Base-by-base conservation (phyloP, 495 filamentous ascomycete species). In the Podospora fimiseda region DNA sequence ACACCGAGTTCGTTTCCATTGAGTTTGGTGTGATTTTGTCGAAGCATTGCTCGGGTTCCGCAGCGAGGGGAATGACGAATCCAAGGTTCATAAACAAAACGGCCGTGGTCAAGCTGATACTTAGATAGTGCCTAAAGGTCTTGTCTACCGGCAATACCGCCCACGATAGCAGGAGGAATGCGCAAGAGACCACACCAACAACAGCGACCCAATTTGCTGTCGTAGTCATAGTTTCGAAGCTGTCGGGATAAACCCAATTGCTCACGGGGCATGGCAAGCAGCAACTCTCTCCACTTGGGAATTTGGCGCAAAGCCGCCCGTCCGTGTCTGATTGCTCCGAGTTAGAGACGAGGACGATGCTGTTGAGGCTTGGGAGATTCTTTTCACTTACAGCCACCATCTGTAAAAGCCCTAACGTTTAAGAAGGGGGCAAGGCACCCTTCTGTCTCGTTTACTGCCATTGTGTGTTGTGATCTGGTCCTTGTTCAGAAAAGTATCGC, bases 11-110 rank as follows among this genome's bases (percentile, higher is more conserved):
- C 9, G 84, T 84, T 60, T 86, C 80, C 90, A 96, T 96, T 59
- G 91, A 88, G 61, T 96, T 86, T 0, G 93, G 94, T 2, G 93
- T 98, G 61, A 98, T 96, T 24, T 75, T 73, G 59, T 98, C 88
- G 60, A 81, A 87, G 62, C 93, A 98, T 76, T 95, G 82, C 2
- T 87, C 67, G 15, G 91, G 87, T 60, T 86, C 80, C 7, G 83
- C 79, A 4, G 82, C 90, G 36, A 97, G 80, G 8, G 93, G 94
- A 37, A 98, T 85, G 54, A 96, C 88, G 66, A 98, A 95, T 3
- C 87, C 92, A 47, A 90, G 69, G 87, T 88, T 81, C 78, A 96
- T 85, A 48, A 89, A 75, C 45, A 85, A 73, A 30, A 88, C 79
- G 6, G 80, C 87, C 50, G 87, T 66, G 0, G 89, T 84, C 51